A percentile compares a stretch with the other conserved stretches of the same genome.
These are phyloP conservation scores for Aureobasidium musti DNA, from an alignment of 2,329 filamentous ascomycete species.

Conservation along the genomic window DNA sequence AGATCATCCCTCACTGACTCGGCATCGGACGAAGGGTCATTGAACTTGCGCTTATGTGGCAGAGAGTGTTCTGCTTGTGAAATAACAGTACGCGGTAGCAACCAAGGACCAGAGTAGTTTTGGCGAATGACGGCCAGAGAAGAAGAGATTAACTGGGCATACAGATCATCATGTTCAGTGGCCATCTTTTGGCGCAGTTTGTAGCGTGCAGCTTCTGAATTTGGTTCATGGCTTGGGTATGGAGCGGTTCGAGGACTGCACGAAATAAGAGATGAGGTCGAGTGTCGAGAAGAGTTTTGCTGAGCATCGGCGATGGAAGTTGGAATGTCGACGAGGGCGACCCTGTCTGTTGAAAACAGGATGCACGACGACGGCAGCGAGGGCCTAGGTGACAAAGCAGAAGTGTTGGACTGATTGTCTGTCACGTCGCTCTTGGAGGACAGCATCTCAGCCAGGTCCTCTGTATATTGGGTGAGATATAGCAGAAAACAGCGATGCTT, in stretches of 20 bases:
- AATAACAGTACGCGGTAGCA: constrained; percentile 36
- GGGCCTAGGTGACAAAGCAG: background rate
- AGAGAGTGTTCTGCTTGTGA: background rate
- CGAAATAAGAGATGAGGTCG: constrained; percentile 51
- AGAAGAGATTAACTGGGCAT: constrained; percentile 43
- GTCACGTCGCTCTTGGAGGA: background rate
- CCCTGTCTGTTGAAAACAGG: constrained; percentile 56
- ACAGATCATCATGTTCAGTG: constrained; percentile 40
- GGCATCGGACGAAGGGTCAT: background rate
- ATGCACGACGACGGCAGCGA: constrained; percentile 41
- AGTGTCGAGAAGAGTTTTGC: constrained; percentile 46
- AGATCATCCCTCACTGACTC: constrained; percentile 7
- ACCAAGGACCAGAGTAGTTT: constrained; percentile 40
- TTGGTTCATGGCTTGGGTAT: constrained; percentile 60
- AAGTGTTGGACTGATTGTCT: constrained; percentile 25
- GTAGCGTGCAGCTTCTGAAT: constrained; percentile 49
- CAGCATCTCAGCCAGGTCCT: background rate
- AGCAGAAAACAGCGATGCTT: background rate
- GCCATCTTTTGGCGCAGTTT: constrained; percentile 43
- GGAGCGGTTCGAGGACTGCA: constrained; percentile 49
- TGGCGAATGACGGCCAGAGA: constrained; percentile 44
- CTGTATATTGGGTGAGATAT: background rate
- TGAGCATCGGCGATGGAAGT: constrained; percentile 69
- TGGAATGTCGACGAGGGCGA: constrained; percentile 67
- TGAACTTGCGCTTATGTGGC: constrained; percentile 35